Evolutionary conservation across 2,329 filamentous ascomycete species (phyloP), one percentile per base, ranked within the genome.

Genomic region (Emmonsiellopsis sp.): DNA sequence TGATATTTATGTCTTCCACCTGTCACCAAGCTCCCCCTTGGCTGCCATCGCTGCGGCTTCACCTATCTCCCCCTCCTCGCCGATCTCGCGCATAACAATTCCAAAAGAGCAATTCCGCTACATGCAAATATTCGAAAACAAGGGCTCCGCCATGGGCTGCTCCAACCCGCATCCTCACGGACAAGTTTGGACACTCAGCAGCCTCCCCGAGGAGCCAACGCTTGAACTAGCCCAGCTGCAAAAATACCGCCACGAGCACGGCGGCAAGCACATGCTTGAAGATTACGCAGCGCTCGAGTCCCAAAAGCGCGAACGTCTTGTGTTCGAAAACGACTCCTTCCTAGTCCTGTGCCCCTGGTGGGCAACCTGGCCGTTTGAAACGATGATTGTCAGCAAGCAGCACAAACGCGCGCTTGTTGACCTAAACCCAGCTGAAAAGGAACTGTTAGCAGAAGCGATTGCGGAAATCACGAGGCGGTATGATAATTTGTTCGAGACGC

Each of bases 121-220:
- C 73, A 96, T 98, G 91, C 93, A 98, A 68, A 97, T 98, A 59
- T 98, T 98, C 58, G 93, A 98, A 74, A 98, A 98, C 77, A 98
- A 98, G 73, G 93, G 93, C 50, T 84, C 87, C 1, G 89, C 92
- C 9, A 98, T 98, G 93, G 93, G 93, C 50, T 98, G 93, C 76
- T 97, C 92, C 1, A 98, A 98, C 69, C 93, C 93, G 0, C 93
- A 98, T 69, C 93, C 93, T 0, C 93, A 98, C 72, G 92, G 93
- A 55, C 93, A 98, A 70, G 79, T 96, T 58, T 98, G 93, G 93
- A 93, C 89, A 2, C 95, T 91, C 0, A 95, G 89, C 20, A 86
- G 84, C 6, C 75, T 96, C 61, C 93, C 93, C 0, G 91, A 97
- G 67, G 93, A 98, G 70, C 89, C 89, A 0, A 81, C 79, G 1